Base-by-base conservation (phyloP, 192 early-diverging fungal species). In the Chytriomyces confervae region DNA sequence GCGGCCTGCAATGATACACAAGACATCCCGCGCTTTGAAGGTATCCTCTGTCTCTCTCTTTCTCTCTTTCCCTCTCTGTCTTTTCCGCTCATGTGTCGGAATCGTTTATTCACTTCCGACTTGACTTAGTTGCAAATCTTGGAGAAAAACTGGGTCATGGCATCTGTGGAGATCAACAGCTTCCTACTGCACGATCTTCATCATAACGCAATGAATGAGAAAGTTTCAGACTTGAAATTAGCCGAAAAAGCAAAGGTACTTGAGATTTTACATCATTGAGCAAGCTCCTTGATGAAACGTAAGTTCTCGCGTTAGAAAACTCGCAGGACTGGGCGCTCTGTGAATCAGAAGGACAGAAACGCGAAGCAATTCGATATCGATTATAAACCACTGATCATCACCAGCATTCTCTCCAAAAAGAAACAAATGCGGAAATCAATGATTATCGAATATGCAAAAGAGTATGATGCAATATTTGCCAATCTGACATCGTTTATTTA, bases 81-180 rank as follows among this genome's bases (percentile, higher is more conserved):
- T 4, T 36, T 36, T 36, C 24, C 24, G 24, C 24, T 20, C 7
- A 57, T 20, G 7, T 76, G 69, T 76, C 36, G 8, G 5, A 75
- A 11, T 75, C 50, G 10, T 65, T 2, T 51, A 16, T n/a, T 36
- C 4, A 36, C 36, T 2, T 36, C 36, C 36, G 36, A 3, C 36
- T 36, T 36, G 36, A 36, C 36, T 4, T 60, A 84, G 83, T 51
- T 79, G 27, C 87, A 88, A 71, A n/a, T 80, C 3, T 27, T 84
- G 6, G 87, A 88, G 71, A 88, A 85, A 50, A 76, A 76, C 53
- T 88, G 84, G 83, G 48, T 79, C 16, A 83, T 83, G 82, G 82
- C 62, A 23, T 78, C 82, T 5, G 82, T 78, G 2, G 86, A 87
- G 75, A 43, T 84, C 24, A 81, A 87, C 48, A 51, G 76, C 48